Base-by-base conservation (phyloP, 1,284 basidiomycete genomes). In the Laetiporus sulphureus region DNA sequence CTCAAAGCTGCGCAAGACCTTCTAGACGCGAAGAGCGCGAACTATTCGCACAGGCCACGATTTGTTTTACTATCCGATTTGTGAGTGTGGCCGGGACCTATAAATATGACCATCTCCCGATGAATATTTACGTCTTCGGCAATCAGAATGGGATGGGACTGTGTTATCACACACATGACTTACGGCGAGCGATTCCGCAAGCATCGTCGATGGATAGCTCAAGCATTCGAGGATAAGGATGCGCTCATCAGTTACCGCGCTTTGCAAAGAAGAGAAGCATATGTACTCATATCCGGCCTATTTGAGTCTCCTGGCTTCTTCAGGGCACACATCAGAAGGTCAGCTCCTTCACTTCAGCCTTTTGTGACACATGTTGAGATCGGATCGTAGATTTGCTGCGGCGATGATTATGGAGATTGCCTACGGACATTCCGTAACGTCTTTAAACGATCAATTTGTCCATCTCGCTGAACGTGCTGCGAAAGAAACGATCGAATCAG, bases 1-100 rank as follows among this genome's bases (percentile, higher is more conserved):
- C 68, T 70, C 2, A 64, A 69, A 47, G 66, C 67, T 13, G 72
- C 71, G 16, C 73, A 71, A 65, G 73, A 75, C 50, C 58, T 76
- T 15, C 60, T 77, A 13, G 75, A 75, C 50, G 75, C 74, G 52
- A 66, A 66, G 27, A 71, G 70, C 13, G 63, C 64, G n/a, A 69
- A 69, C 19, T 75, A 71, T 44, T 73, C 71, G 5, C 68, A 67
- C 47, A 64, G 73, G 13, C 62, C 62, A 8, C 50, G 53, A 3
- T 46, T 60, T 33, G 48, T 56, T 34, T 46, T 60, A 29, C 48
- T 57, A 16, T 34, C 49, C 18, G 57, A 60, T 34, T 38, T 60
- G 58, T 59, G 31, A 38, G 58, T 52, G 18, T n/a, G n/a, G n/a
- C n/a, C n/a, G n/a, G n/a, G n/a, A n/a, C 21, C 5, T 31, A 22